Evolutionary conservation across 805 yeast genomes (phyloP).

Genomic region (Starmerella vitae): DNA sequence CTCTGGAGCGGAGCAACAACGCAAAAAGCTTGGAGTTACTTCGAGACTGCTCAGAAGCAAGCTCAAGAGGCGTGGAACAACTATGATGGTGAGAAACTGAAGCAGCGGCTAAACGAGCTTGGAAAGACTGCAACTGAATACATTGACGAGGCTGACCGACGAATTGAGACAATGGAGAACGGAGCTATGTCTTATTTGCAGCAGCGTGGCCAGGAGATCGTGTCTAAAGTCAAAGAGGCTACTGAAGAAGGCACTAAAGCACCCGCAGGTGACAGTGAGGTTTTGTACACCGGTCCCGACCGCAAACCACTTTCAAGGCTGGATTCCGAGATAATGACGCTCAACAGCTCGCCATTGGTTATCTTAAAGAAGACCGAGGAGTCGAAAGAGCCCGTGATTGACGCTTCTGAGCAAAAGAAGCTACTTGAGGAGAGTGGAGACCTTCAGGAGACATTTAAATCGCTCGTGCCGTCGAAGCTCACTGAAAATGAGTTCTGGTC

Average conservation of each 20-base stretch:
- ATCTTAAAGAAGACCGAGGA: constrained; percentile 28
- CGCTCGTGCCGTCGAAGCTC: constrained; percentile 52
- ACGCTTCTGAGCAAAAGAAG: constrained; percentile 38
- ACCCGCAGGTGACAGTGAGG: constrained; percentile 22
- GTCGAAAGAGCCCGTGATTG: constrained; percentile 28
- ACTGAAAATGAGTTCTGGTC: constrained; percentile 60
- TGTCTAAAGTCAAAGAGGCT: constrained; percentile 33
- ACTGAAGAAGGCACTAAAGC: constrained; percentile 23
- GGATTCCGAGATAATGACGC: constrained; percentile 46
- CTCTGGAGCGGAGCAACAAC: constrained; percentile 3
- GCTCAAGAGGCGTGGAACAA: constrained; percentile 12
- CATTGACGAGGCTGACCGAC: constrained; percentile 59
- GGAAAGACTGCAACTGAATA: constrained; percentile 42
- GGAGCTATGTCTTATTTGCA: constrained; percentile 48
- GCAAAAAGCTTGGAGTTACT: constrained; percentile 12
- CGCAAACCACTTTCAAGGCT: constrained; percentile 38
- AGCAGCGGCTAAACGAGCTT: constrained; percentile 25
- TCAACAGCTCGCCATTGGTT: constrained; percentile 38
- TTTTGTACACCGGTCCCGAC: constrained; percentile 31
- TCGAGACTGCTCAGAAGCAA: constrained; percentile 14
- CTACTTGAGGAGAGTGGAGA: constrained; percentile 36
- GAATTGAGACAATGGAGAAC: constrained; percentile 60
- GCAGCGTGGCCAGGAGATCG: constrained; percentile 39
- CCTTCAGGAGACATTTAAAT: constrained; percentile 42
- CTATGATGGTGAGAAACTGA: constrained; percentile 15